Evolutionary conservation across 495 filamentous ascomycete genomes (phyloP), one percentile per base, ranked within the genome.

Genomic region (Podospora anserina): DNA sequence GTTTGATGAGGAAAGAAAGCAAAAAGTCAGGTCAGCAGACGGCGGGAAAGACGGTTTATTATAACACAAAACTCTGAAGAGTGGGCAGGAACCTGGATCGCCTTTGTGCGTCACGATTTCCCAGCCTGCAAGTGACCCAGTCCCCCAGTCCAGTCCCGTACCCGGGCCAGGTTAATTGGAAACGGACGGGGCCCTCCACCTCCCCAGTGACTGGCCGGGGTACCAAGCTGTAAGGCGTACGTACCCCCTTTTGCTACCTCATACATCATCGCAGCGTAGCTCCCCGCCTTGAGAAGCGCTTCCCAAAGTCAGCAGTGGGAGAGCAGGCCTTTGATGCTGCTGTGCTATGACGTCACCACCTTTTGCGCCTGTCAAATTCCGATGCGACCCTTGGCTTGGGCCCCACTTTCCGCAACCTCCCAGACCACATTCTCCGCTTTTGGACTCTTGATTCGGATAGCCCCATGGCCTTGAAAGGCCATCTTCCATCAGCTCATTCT

Each of bases 331-430:
- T 49, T 49, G 16, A 19, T 19, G 34, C 20, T 62, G 70, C 72
- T 76, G 73, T 70, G 64, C 5, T 61, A 77, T 79, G 77, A 79
- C 72, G 77, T 79, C 77, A 79, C 73, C 68, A 78, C 70, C 56
- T 66, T 23, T 44, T 49, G 13, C 15, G 61, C 26, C 26, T 62
- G 23, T n/a, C 39, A 11, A 9, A 59, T 65, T 23, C 57, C 58
- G 62, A 60, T 66, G 66, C 56, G 63, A 66, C 69, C 67, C 67
- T 69, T 49, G 39, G 39, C 39, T 57, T 7, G 34, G 44, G 20
- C 66, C 64, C 23, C 68, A 61, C 72, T 63, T 66, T 57, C 54
- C 26, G 27, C 30, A 53, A 27, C 30, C 65, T 53, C 32, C 32
- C 5, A 63, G 5, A 61, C 63, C 7, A 16, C 61, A 55, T 54